Percentiles rank a stretch among this genome's conserved stretches.
These are phyloP conservation scores for Colletotrichum tamarilloi DNA, from an alignment of 2,329 filamentous ascomycete genomes.

Conservation along the genomic window DNA sequence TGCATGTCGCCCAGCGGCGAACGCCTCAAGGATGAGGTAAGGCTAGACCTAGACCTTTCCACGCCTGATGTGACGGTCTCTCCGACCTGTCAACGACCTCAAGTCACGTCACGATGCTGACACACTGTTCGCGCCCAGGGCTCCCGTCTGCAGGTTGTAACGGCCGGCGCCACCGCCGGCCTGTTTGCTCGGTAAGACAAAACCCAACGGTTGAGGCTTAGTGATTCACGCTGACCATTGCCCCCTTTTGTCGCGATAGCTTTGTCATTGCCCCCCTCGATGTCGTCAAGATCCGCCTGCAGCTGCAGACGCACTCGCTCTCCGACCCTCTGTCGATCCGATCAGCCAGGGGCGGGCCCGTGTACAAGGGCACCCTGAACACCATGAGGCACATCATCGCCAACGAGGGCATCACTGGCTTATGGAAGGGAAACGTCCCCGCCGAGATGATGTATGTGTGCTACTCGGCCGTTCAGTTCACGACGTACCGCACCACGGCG, in stretches of 20 bases:
- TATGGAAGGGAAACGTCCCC: constrained; percentile 99
- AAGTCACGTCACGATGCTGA: constrained; percentile 25
- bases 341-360: constrained; percentile 56
- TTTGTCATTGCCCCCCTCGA: constrained; percentile 96
- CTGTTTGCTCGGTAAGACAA: constrained; percentile 84
- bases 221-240: constrained; percentile 34
- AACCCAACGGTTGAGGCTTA: constrained; percentile 1
- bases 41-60: constrained; percentile 21
- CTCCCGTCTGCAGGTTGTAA: constrained; percentile 65
- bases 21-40: constrained; percentile 70
- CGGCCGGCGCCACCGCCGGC: constrained; percentile 75
- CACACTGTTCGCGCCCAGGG: constrained; percentile 51
- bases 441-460: constrained; percentile 94
- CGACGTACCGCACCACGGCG: constrained; percentile 82
- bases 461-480: constrained; percentile 92
- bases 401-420: constrained; percentile 83
- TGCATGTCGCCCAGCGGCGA: constrained; percentile 49
- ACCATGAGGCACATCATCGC: constrained; percentile 82
- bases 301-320: constrained; percentile 89
- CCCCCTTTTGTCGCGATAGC: constrained; percentile 52
- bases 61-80: constrained; percentile 6
- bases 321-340: constrained; percentile 75
- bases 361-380: constrained; percentile 80
- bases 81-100: constrained; percentile 3
- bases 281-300: constrained; percentile 97